Percentiles rank a stretch among this genome's conserved stretches.
Evolutionary conservation across 768 basidiomycete genomes (phyloP).

Genomic region (Suillus ampliporus): DNA sequence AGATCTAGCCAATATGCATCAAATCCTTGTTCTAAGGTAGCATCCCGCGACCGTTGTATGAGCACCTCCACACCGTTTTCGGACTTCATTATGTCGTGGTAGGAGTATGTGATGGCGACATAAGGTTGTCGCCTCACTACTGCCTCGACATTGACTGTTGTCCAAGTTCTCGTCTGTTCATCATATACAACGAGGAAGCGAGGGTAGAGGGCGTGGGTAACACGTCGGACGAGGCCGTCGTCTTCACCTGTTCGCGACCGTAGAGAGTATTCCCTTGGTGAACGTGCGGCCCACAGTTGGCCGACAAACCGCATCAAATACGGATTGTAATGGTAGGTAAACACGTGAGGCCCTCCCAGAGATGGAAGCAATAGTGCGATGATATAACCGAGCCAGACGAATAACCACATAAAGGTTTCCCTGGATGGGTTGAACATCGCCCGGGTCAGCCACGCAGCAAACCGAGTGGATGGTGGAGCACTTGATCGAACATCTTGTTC

Average conservation of each 20-base stretch:
- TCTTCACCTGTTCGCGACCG: constrained; percentile 13
- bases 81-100: constrained; percentile 15
- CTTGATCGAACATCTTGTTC: constrained; percentile 9
- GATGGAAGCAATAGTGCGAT: constrained; percentile 17
- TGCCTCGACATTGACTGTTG: background rate
- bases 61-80: background rate
- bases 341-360: background rate
- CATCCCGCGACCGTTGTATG: constrained; percentile 2
- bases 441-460: constrained; percentile 24
- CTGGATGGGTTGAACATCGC: constrained; percentile 1
- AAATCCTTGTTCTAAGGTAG: constrained; percentile 5
- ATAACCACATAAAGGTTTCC: constrained; percentile 15
- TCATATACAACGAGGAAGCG: constrained; percentile 24
- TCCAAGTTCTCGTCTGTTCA: constrained; percentile 10
- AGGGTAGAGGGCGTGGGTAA: constrained; percentile 21
- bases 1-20: constrained; percentile 30
- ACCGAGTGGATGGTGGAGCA: constrained; percentile 8
- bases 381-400: constrained; percentile 23
- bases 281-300: constrained; percentile 29
- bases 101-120: constrained; percentile 25
- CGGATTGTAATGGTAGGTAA: constrained; percentile 19
- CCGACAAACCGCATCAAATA: constrained; percentile 25
- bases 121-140: constrained; percentile 22
- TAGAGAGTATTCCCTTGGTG: constrained; percentile 26
- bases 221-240: background rate